Evolutionary conservation across 2,329 filamentous ascomycete species (phyloP).

Genomic region (Cephalotrichum gorgonifer): DNA sequence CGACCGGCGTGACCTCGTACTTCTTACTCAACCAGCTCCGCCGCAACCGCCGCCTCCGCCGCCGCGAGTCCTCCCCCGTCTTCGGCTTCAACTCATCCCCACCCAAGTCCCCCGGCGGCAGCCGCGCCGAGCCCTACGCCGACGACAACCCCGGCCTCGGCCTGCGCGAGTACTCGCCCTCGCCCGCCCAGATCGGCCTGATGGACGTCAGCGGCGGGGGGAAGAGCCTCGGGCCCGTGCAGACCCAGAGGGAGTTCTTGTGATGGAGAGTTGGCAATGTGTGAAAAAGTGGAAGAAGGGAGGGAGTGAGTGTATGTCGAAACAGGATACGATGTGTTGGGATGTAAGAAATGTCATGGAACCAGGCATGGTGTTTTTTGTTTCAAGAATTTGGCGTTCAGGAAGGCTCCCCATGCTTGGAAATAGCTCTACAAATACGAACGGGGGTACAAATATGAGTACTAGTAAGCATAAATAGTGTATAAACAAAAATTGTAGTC

Average conservation of each 20-base stretch:
- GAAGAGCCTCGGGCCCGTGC: conserved; percentile 1
- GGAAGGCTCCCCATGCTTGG: too few relatives aligned
- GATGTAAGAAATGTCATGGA: too few relatives aligned
- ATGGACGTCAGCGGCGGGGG: not conserved
- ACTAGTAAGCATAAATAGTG: too few relatives aligned
- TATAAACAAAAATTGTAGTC: too few relatives aligned
- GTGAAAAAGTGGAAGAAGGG: too few relatives aligned
- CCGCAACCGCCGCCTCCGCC: conserved; percentile 38
- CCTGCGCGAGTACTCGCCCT: conserved; percentile 1
- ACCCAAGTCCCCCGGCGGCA: not conserved
- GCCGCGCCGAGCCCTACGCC: conserved; percentile 1
- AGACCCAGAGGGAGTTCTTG: conserved; percentile 3
- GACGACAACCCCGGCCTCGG: not conserved
- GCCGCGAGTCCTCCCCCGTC: conserved; percentile 34
- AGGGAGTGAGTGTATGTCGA: too few relatives aligned
- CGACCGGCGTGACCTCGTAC: conserved; percentile 29
- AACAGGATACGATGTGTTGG: too few relatives aligned
- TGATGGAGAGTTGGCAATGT: not conserved
- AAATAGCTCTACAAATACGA: too few relatives aligned
- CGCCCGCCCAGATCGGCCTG: conserved; percentile 2
- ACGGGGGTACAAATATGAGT: too few relatives aligned
- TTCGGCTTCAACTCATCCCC: conserved; percentile 23
- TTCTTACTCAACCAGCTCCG: conserved; percentile 41
- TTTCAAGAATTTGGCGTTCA: too few relatives aligned
- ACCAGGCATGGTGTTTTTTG: too few relatives aligned